Base-by-base conservation (phyloP, 2,329 filamentous ascomycete species). In the Septoria petroselini region DNA sequence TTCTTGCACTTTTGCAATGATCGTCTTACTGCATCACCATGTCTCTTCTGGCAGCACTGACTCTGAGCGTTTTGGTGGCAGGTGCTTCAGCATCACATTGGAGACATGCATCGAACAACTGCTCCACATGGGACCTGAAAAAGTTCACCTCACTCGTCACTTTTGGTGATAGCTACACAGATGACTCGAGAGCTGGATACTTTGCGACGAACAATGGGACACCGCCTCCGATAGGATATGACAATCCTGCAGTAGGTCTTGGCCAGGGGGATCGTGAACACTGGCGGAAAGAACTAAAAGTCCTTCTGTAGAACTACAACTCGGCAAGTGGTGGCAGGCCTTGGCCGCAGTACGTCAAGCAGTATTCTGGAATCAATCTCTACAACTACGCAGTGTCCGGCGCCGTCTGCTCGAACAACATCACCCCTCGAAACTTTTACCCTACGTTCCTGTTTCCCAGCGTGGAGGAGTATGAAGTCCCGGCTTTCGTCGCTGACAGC, bases 91-190 rank as follows among this genome's bases (percentile, higher is more conserved):
- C 23, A 5, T 27, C 23, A 9, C 23, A 27, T 27, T 27, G 23
- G 23, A n/a, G n/a, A n/a, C 23, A 27, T 27, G 5, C 23, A 9
- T 9, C 23, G 9, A 27, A 27, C 23, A 27, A 27, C 23, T 27
- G 23, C 23, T 27, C 23, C 9, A 9, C 37, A 25, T 73, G 71
- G 73, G 60, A 63, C 33, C 55, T 75, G 33, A 68, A 69, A 25
- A 71, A 73, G 30, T 82, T 88, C 63, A 75, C 80, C 21, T 83
- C 80, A 41, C 65, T 88, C 30, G 77, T 88, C 31, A 76, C 82
- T 0, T 89, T 90, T 63, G 85, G 86, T 9, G 84, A 89, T 66
- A 88, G 84, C 67, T 90, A 85, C 62, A 60, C 55, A 18, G 87
- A 91, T 62, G 84, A 89, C 60, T 80, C 77, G 9, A 79, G 86